phyloP scores from a whole-genome alignment of 148 eudicot genomes.

The Rhododendron kiyosumense region DNA sequence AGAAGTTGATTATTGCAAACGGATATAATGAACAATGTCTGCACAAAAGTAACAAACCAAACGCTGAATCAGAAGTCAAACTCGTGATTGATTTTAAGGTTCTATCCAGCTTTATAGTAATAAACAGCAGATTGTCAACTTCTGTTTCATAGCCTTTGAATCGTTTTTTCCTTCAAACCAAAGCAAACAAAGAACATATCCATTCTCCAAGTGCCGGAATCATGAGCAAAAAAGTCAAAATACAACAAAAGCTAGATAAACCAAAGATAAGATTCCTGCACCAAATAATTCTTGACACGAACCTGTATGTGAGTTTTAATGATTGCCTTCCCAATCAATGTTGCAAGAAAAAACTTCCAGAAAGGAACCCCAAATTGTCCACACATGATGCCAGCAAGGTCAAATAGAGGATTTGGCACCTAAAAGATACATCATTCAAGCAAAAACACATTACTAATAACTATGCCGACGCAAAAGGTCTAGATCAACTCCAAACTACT shows the following conservation, averaged over 20 bases:
- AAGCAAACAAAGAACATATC: not conserved
- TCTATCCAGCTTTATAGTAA: not conserved
- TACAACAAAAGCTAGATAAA: not conserved
- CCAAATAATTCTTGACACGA: not conserved
- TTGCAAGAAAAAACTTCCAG: slow-evolving; percentile 93
- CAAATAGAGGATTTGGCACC: slow-evolving; percentile 98
- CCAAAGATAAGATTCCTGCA: not conserved
- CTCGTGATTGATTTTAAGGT: not conserved
- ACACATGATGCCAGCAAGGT: slow-evolving; percentile 97
- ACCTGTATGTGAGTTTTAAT: slow-evolving; percentile 98
- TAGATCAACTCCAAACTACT: not conserved
- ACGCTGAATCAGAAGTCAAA: slow-evolving; percentile 1
- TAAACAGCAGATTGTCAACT: not conserved
- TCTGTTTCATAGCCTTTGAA: not conserved
- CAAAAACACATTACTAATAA: slow-evolving; percentile 3
- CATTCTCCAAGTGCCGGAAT: not conserved
- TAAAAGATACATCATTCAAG: slow-evolving; percentile 24
- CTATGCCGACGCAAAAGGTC: not conserved
- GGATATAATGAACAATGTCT: slow-evolving; percentile 86
- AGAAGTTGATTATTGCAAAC: slow-evolving; percentile 97
- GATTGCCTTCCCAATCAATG: slow-evolving; percentile 83
- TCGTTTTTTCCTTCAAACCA: not conserved
- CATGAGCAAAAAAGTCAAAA: not conserved
- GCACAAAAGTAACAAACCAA: slow-evolving; percentile 18
- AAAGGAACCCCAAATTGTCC: slow-evolving; percentile 97